Conservation (phyloP, 2,329 filamentous ascomycete genomes). For the Colletotrichum spinosum region DNA sequence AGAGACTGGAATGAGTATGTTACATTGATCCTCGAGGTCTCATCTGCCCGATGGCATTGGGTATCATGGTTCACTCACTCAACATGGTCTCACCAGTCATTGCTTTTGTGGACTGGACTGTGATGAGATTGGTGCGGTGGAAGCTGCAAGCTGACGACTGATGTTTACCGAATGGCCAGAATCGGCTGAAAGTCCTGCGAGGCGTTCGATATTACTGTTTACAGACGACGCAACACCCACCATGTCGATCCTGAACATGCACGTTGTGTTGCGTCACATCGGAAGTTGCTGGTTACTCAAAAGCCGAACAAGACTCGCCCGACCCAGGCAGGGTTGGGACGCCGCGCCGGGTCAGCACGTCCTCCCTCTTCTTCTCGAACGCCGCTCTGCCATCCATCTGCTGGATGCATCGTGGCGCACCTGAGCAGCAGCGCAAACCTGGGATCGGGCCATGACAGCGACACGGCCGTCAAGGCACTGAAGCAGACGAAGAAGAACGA, state of each 20-base stretch:
- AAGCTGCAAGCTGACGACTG: conserved; percentile 24
- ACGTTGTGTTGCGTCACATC: not conserved
- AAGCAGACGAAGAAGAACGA: not conserved
- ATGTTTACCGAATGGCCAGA: not conserved
- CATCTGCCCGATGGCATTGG: not conserved
- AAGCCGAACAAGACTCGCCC: not conserved
- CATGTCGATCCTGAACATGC: conserved; percentile 5
- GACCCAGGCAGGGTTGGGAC: conserved; percentile 17
- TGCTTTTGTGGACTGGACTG: conserved; percentile 10
- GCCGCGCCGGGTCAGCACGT: conserved; percentile 34
- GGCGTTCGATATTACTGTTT: not conserved
- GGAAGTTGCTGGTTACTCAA: not conserved
- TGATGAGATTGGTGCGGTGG: conserved; percentile 1
- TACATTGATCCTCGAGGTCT: conserved; percentile 1
- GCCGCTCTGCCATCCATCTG: not conserved
- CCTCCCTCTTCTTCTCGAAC: conserved; percentile 1
- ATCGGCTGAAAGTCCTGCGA: conserved; percentile 17
- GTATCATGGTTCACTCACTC: conserved; percentile 5
- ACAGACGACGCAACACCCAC: not conserved
- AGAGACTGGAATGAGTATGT: not conserved
- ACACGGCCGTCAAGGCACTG: not conserved
- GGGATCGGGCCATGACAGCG: not conserved
- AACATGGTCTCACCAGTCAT: conserved; percentile 8
- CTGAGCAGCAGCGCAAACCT: conserved; percentile 2
- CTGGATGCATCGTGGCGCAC: conserved; percentile 7